Percentiles rank a stretch among this genome's conserved stretches.
phyloP scores from a whole-genome alignment of 2,329 filamentous ascomycete genomes.

The Penicillium hesseltinei region DNA sequence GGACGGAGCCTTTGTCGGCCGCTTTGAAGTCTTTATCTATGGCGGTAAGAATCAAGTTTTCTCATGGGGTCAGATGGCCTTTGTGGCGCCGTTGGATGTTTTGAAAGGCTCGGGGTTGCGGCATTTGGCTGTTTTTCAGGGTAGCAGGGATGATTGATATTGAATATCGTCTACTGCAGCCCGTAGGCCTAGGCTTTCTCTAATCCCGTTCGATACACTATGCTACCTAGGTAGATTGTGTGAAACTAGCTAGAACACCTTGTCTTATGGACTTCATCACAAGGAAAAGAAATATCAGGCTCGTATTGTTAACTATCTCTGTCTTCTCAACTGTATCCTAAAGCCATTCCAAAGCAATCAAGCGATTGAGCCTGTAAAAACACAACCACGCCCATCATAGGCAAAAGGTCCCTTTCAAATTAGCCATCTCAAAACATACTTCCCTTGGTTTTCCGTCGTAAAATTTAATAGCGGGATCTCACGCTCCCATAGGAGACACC shows the following conservation, averaged over 20 bases:
- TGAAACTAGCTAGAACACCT: not conserved
- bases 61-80: slow-evolving; percentile 58
- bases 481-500: slow-evolving; percentile 26
- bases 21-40: slow-evolving; percentile 57
- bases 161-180: not conserved
- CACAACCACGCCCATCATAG: not conserved
- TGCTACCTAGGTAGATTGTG: not conserved
- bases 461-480: slow-evolving; percentile 18
- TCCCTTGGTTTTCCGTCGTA: no score
- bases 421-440: not conserved
- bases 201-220: not conserved
- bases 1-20: slow-evolving; percentile 46
- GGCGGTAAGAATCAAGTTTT: slow-evolving; percentile 53
- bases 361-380: not conserved
- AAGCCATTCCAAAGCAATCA: not conserved
- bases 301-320: not conserved
- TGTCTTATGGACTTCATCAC: no score
- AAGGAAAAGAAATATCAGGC: not conserved
- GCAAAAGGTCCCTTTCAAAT: not conserved
- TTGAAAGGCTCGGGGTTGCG: slow-evolving; percentile 13
- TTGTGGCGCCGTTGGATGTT: slow-evolving; percentile 51
- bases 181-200: no score
- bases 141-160: not conserved
- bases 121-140: slow-evolving; percentile 4
- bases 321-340: not conserved